Base-by-base conservation (phyloP, 1,139 yeast species). In the Scheffersomyces cryptocercus region DNA sequence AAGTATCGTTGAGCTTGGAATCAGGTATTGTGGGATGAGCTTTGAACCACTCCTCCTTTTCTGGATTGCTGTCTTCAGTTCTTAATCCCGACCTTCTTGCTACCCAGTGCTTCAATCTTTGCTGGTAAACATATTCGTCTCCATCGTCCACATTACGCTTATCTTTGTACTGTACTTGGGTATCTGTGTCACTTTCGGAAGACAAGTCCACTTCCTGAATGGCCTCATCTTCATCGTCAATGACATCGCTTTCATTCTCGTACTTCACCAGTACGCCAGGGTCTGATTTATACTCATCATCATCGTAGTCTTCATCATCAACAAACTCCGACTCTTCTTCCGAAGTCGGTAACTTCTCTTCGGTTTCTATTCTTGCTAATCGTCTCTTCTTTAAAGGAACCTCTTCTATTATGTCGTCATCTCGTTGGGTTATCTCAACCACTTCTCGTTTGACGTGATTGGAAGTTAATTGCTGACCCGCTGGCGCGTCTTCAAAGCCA, bases 21-120 rank as follows among this genome's bases (percentile, higher is more conserved):
- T 90, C 98, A 0, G 87, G 77, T 28, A 81, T 73, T 0, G 78
- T 67, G 0, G 97, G 97, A 62, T 91, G 96, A 0, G 95, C 87
- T 54, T 77, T 77, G 32, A 68, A 61, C 87, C 90, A 85, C 56
- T 84, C 89, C 29, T 78, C 81, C 2, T 62, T 55, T 1, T 53
- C 52, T 8, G 40, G 35, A 9, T 28, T 33, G 6, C 26, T 24
- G 14, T 33, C 38, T 10, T 34, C 32, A 2, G 31, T 24, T 13
- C 77, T 56, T 7, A 64, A 54, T 4, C 57, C 44, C 0, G 80
- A 66, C 37, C 91, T 61, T 44, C 74, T 68, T 1, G 60, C 54
- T 0, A 70, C 60, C 97, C 97, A 91, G 5, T 63, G 59, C 3
- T 63, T 59, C 4, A 89, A 61, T 44, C 98, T 65, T 28, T 65